Conservation (phyloP, 192 early-diverging fungal genomes). For the Spizellomyces sp. region DNA sequence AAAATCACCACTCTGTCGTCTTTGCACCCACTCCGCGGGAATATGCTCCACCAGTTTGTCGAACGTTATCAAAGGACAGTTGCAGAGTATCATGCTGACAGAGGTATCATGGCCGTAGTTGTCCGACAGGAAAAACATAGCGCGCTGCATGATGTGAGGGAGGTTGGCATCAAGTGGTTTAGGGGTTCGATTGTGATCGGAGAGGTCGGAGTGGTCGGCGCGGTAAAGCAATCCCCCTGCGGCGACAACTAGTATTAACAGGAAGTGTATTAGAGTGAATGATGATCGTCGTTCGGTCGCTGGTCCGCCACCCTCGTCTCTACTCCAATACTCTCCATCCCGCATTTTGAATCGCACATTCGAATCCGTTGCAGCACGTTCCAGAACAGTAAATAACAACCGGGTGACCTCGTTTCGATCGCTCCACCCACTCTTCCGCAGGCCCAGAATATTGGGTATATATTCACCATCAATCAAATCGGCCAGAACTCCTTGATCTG, state of each 20-base stretch:
- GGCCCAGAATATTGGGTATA: not conserved
- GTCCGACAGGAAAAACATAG: constrained; percentile 5
- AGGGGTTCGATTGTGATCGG: not conserved
- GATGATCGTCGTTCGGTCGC: not conserved
- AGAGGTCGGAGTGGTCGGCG: not conserved
- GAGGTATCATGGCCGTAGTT: constrained; percentile 5
- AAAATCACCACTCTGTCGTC: not conserved
- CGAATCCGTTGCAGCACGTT: constrained; percentile 1
- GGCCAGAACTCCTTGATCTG: not conserved
- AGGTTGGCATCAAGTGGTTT: not conserved
- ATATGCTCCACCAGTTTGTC: not conserved
- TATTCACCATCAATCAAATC: constrained; percentile 2
- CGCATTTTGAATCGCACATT: constrained; percentile 23
- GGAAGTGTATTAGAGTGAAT: constrained; percentile 18
- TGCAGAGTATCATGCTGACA: constrained; percentile 4
- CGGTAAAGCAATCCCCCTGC: not conserved
- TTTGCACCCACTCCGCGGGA: not conserved
- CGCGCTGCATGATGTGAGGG: not conserved
- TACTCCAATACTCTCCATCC: constrained; percentile 8
- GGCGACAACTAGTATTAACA: not conserved
- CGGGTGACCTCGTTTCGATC: not conserved
- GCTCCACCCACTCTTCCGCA: not conserved
- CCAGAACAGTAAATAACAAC: constrained; percentile 12
- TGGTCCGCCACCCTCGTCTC: not conserved
- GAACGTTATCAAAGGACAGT: not conserved